Percentiles rank a stretch among this genome's conserved stretches.
phyloP scores from a whole-genome alignment of 495 filamentous ascomycete genomes.

The Bryoglossum gracile region DNA sequence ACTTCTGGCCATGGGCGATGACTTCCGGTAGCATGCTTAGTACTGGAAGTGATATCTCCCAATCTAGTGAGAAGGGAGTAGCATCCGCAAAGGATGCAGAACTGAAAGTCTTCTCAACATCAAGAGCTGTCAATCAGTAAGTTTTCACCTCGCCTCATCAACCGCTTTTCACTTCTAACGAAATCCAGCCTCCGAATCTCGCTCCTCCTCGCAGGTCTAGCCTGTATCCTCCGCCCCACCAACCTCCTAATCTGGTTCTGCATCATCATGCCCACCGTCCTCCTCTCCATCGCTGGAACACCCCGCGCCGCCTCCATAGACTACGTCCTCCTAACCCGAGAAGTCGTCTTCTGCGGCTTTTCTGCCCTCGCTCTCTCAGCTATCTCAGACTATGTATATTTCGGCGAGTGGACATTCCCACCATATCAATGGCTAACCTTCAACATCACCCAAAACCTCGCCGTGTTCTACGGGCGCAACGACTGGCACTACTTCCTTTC shows the following conservation, averaged over 20 bases:
- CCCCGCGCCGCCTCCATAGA: conserved; percentile 23
- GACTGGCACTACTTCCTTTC: conserved; percentile 87
- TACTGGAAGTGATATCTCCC: not conserved
- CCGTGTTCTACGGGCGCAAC: conserved; percentile 90
- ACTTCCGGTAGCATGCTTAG: conserved; percentile 19
- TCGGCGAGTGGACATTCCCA: conserved; percentile 82
- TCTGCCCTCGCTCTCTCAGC: conserved; percentile 54
- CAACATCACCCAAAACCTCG: conserved; percentile 80
- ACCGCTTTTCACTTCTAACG: not conserved
- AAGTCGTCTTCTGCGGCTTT: conserved; percentile 60
- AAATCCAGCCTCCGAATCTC: conserved; percentile 53
- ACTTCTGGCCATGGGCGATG: conserved; percentile 78
- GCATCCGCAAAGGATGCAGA: conserved; percentile 1
- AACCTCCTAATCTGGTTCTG: conserved; percentile 80
- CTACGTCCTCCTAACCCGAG: conserved; percentile 48
- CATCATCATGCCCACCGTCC: conserved; percentile 37
- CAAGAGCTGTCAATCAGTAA: conserved; percentile 16
- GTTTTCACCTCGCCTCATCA: not conserved
- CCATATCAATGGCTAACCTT: conserved; percentile 85
- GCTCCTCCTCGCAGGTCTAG: conserved; percentile 68
- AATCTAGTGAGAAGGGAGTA: not conserved
- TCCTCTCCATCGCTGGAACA: conserved; percentile 26
- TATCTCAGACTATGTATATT: conserved; percentile 73
- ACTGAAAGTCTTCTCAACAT: conserved; percentile 1
- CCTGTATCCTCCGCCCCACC: conserved; percentile 84